phyloP scores from a whole-genome alignment of 495 filamentous ascomycete species.

The Penicillium cinerascens region DNA sequence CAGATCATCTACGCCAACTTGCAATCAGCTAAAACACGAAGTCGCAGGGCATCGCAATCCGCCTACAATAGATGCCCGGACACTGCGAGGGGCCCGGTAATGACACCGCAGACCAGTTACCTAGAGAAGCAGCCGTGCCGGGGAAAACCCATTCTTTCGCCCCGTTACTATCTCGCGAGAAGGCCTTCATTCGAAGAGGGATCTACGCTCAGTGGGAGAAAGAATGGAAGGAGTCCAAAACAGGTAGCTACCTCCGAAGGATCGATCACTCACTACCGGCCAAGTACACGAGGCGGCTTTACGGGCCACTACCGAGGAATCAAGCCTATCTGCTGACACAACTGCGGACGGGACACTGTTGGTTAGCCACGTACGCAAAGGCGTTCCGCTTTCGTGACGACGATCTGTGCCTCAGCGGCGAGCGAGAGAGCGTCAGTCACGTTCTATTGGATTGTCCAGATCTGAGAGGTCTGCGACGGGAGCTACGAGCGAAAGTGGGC shows the following conservation, averaged over 20 bases:
- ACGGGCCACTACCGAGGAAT: conserved; percentile 12
- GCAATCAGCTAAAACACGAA: conserved; percentile 14
- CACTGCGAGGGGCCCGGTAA: conserved; percentile 9
- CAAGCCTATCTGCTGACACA: conserved; percentile 18
- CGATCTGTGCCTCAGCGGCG: conserved; percentile 16
- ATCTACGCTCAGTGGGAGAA: conserved; percentile 14
- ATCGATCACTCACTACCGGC: conserved; percentile 16
- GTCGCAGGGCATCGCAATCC: conserved; percentile 7
- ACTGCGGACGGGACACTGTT: conserved; percentile 20
- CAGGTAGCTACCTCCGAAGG: conserved; percentile 10
- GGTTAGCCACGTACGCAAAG: conserved; percentile 15
- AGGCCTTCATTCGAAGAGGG: neutral
- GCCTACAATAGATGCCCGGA: conserved; percentile 20
- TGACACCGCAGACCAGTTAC: conserved; percentile 9
- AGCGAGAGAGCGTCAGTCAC: conserved; percentile 19
- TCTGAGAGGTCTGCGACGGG: conserved; percentile 7
- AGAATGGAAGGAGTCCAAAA: conserved; percentile 10
- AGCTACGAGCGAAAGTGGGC: conserved; percentile 17
- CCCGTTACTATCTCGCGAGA: conserved; percentile 15
- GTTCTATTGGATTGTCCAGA: conserved; percentile 17
- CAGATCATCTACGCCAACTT: conserved; percentile 18
- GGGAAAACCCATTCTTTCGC: conserved; percentile 18
- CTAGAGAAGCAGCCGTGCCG: conserved; percentile 7
- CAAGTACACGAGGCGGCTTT: conserved; percentile 12
- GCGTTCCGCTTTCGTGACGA: conserved; percentile 10